phyloP scores from a whole-genome alignment of 805 yeast genomes.

The Monosporozyma unispora region DNA sequence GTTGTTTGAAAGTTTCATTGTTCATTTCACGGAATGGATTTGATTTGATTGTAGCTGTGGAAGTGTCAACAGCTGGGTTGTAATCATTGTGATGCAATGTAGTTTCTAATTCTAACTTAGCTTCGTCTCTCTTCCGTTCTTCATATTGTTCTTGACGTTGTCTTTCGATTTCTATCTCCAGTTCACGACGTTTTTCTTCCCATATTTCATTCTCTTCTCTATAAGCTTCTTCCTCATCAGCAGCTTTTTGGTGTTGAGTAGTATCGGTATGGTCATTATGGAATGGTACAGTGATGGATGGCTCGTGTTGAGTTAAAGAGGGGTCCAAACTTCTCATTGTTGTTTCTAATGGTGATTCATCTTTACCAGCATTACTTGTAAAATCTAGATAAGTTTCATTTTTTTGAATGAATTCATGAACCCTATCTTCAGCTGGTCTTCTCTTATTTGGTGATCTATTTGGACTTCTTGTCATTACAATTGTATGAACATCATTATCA shows the following conservation, averaged over 20 bases:
- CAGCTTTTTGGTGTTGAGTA: neutral
- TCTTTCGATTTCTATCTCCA: slow-evolving; percentile 12
- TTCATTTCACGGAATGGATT: slow-evolving; percentile 25
- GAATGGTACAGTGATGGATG: slow-evolving; percentile 1
- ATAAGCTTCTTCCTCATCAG: slow-evolving; percentile 11
- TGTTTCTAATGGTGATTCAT: slow-evolving; percentile 12
- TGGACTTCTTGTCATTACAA: slow-evolving; percentile 3
- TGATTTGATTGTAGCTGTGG: slow-evolving; percentile 5
- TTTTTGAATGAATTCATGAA: slow-evolving; percentile 20
- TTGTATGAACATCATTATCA: neutral
- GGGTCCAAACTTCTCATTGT: slow-evolving; percentile 8
- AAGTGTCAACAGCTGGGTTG: slow-evolving; percentile 1
- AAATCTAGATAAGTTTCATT: slow-evolving; percentile 24
- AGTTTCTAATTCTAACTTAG: neutral
- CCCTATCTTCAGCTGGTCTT: slow-evolving; percentile 11
- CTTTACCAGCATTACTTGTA: slow-evolving; percentile 19
- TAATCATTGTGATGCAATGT: neutral
- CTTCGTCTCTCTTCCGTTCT: neutral
- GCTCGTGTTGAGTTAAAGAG: neutral
- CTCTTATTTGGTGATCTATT: slow-evolving; percentile 5
- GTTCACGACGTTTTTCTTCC: slow-evolving; percentile 12
- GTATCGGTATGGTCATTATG: neutral
- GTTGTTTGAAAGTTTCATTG: slow-evolving; percentile 14
- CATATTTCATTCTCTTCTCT: slow-evolving; percentile 14
- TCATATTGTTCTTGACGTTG: slow-evolving; percentile 5